Evolutionary conservation across 768 basidiomycete species (phyloP).

Genomic region (Rhodocollybia butyracea): DNA sequence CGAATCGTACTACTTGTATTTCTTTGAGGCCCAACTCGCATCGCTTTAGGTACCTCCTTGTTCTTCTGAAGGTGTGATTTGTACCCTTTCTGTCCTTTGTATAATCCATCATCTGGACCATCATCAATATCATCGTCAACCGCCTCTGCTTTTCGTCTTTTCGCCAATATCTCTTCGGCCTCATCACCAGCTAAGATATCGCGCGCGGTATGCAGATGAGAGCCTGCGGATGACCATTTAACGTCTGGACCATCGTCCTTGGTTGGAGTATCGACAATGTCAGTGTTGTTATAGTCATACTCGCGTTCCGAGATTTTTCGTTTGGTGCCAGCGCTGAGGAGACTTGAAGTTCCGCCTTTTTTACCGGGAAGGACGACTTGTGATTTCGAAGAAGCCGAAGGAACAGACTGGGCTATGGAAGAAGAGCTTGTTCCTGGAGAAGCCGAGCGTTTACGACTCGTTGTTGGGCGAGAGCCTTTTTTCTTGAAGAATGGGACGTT

Average conservation of each 20-base stretch:
- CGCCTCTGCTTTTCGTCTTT: slow-evolving; percentile 58
- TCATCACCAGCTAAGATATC: slow-evolving; percentile 85
- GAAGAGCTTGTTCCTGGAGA: slow-evolving; percentile 63
- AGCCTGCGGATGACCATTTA: slow-evolving; percentile 75
- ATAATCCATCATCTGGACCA: slow-evolving; percentile 78
- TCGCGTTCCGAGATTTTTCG: slow-evolving; percentile 50
- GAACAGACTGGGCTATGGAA: slow-evolving; percentile 21
- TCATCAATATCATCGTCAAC: slow-evolving; percentile 56
- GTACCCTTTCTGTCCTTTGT: slow-evolving; percentile 83
- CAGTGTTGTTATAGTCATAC: no score
- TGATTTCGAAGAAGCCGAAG: slow-evolving; percentile 48
- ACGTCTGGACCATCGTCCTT: slow-evolving; percentile 66
- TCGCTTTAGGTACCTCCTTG: slow-evolving; percentile 82
- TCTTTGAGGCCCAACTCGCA: slow-evolving; percentile 80
- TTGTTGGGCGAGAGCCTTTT: slow-evolving; percentile 74
- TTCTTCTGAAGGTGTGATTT: slow-evolving; percentile 76
- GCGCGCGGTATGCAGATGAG: slow-evolving; percentile 67
- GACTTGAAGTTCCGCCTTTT: slow-evolving; percentile 60
- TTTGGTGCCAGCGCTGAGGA: slow-evolving; percentile 78
- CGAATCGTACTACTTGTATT: slow-evolving; percentile 75
- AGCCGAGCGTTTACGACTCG: slow-evolving; percentile 68
- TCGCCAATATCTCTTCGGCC: slow-evolving; percentile 71
- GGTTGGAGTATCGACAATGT: slow-evolving; percentile 43
- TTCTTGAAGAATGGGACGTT: slow-evolving; percentile 90
- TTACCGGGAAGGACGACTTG: slow-evolving; percentile 77